Evolutionary conservation across 768 basidiomycete species (phyloP), one percentile per base, ranked within the genome.

Genomic region (Hericium coralloides): DNA sequence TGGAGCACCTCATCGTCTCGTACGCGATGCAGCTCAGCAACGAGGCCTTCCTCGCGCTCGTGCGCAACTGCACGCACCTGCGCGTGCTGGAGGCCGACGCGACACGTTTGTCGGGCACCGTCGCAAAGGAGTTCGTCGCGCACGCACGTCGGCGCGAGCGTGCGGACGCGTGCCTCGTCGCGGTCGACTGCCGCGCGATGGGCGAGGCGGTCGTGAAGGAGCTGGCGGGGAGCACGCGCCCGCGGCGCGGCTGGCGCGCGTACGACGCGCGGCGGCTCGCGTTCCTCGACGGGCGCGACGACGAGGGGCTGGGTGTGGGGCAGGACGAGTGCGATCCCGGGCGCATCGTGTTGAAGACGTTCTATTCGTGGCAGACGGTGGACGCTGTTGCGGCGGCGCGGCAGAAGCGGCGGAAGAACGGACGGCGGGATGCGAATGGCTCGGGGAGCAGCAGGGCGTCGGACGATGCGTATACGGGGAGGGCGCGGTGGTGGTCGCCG

Each of bases 361-460:
- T 92, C 68, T 86, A 88, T 69, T 83, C 85, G 51, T 91, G 88
- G 87, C 87, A 92, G 74, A 86, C 80, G 10, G 89, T 93, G 38
- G 91, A 92, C 66, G 81, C 83, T 0, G 89, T 92, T 50, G 76
- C 77, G 58, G 73, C 76, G 37, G 79, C 76, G 54, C 76, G 87
- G 65, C 85, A 85, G 75, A 86, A 82, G 73, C 75, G 81, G 60
- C 77, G 81, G 57, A 88, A 82, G 45, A 64, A 63, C 37, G 48
- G 52, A 71, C 73, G 54, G 66, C 73, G 80, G 55, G 69, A 68
- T 4, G 72, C 68, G 49, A 79, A 74, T 54, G 70, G 68, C 45
- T 71, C 67, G 36, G 66, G 64, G 48, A 71, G 70, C 45, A 64
- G 64, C 49, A 68, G 66, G 22, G 67, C 60, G 25, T 50, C 26